phyloP scores from a whole-genome alignment of 805 yeast genomes.

The Kuraishia hungarica region DNA sequence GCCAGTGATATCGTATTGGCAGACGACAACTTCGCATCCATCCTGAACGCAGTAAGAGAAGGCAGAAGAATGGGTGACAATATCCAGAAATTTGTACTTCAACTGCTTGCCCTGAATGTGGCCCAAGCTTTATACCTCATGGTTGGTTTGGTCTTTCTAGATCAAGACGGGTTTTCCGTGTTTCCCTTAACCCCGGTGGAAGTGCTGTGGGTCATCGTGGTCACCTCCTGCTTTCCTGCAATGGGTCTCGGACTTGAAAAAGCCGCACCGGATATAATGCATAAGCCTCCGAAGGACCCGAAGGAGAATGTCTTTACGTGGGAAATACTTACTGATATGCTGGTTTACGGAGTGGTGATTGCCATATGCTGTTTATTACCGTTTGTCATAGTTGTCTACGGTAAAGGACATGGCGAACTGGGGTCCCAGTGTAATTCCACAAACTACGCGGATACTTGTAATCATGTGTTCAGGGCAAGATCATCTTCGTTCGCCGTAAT shows the following conservation, averaged over 20 bases:
- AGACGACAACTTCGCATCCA: conserved; percentile 75
- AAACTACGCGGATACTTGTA: conserved; percentile 36
- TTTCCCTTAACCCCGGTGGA: conserved; percentile 79
- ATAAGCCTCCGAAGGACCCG: conserved; percentile 52
- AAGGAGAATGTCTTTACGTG: conserved; percentile 50
- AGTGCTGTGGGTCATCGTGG: conserved; percentile 71
- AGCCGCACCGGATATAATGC: conserved; percentile 57
- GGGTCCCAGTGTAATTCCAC: conserved; percentile 54
- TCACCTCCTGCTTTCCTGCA: conserved; percentile 77
- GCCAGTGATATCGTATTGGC: conserved; percentile 70
- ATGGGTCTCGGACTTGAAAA: conserved; percentile 71
- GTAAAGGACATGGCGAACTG: conserved; percentile 54
- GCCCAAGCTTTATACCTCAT: conserved; percentile 61
- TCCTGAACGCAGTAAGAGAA: conserved; percentile 70
- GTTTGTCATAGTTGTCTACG: conserved; percentile 61
- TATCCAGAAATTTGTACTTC: conserved; percentile 71
- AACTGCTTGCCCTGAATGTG: conserved; percentile 63
- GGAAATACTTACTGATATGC: conserved; percentile 63
- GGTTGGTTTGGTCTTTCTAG: conserved; percentile 69
- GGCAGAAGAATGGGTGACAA: conserved; percentile 75
- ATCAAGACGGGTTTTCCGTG: conserved; percentile 55
- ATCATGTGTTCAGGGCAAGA: conserved; percentile 63
- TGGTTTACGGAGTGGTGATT: conserved; percentile 66
- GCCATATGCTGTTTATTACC: conserved; percentile 61
- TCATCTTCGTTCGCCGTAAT: conserved; percentile 71